Base-by-base conservation (phyloP, 805 yeast species). In the Monosporozyma yasuniensis region DNA sequence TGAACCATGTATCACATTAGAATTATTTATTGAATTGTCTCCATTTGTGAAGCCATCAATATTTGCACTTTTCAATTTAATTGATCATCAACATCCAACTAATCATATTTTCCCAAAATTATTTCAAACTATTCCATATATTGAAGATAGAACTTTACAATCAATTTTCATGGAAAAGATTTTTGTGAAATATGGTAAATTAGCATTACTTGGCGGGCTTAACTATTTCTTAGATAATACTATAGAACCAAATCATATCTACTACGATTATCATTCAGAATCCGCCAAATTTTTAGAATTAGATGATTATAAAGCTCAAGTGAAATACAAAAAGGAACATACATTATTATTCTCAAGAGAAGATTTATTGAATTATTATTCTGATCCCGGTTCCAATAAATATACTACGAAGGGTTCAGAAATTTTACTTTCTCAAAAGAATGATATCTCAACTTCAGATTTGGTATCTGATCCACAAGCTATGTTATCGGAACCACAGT, bases 161-260 rank as follows among this genome's bases (percentile, higher is more conserved):
- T 39, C 51, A 42, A 27, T 22, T 6, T 42, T 66, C n/a, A 59
- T 67, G 55, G 39, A 52, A 14, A 52, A 51, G n/a, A 48, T 59
- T 9, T 66, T 66, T 44, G 41, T 48, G 10, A 59, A 57, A 38
- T 67, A 59, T 52, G 59, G 55, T 32, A 60, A 61, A 32, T 47
- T 55, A 35, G 63, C 68, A n/a, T 48, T 67, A 19, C 51, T 67
- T 16, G 54, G 65, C 8, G 71, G 71, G 22, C 54, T 67, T 32
- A 57, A 55, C 16, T 64, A 59, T 47, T 64, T 60, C 45, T 51
- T 58, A 8, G 59, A 61, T 35, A 48, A 47, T 30, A 58, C 51
- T 1, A 52, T 47, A 6, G 55, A 52, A 11, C 58, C 62, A 23
- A 52, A 52, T 12, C 32, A 51, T 11, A 47, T 53, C 10, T 67